Percentiles rank a stretch among this genome's conserved stretches.
Evolutionary conservation across 106 monocot species (phyloP).

Genomic region (Dioscorea zingiberensis): DNA sequence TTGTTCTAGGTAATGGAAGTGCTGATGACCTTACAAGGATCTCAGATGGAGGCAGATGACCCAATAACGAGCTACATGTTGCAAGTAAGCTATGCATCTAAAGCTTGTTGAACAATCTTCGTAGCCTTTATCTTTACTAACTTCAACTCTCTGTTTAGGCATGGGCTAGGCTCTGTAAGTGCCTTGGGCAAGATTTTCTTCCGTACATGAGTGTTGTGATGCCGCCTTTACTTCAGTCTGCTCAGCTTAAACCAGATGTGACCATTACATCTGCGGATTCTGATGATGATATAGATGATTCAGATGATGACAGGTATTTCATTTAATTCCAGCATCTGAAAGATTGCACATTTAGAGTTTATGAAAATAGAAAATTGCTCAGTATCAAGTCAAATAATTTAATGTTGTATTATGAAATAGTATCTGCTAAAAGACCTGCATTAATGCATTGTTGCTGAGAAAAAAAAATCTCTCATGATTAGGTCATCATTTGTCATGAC

Average conservation of each 20-base stretch:
- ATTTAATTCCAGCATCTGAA: too few relatives aligned
- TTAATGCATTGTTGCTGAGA: too few relatives aligned
- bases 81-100: slow-evolving; percentile 37
- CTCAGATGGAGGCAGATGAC: slow-evolving; percentile 87
- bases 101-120: background rate
- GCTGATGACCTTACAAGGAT: slow-evolving; percentile 89
- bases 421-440: too few relatives aligned
- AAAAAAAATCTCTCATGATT: too few relatives aligned
- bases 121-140: background rate
- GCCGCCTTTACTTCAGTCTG: slow-evolving; percentile 95
- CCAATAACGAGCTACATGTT: slow-evolving; percentile 97
- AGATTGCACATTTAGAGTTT: too few relatives aligned
- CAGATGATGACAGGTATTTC: slow-evolving; percentile 83
- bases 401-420: too few relatives aligned
- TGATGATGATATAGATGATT: slow-evolving; percentile 80
- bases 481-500: too few relatives aligned
- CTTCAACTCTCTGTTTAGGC: slow-evolving; percentile 34
- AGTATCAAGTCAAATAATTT: too few relatives aligned
- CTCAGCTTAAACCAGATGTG: slow-evolving; percentile 97
- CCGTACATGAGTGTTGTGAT: slow-evolving; percentile 98
- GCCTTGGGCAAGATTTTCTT: slow-evolving; percentile 95
- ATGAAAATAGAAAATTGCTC: too few relatives aligned
- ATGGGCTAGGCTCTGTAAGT: slow-evolving; percentile 98
- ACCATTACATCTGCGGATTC: slow-evolving; percentile 90
- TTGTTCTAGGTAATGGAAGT: slow-evolving; percentile 91